Percentiles rank a stretch among this genome's conserved stretches.
Conservation (phyloP, 495 filamentous ascomycete species). For the Staphylotrichum tortipilum region DNA sequence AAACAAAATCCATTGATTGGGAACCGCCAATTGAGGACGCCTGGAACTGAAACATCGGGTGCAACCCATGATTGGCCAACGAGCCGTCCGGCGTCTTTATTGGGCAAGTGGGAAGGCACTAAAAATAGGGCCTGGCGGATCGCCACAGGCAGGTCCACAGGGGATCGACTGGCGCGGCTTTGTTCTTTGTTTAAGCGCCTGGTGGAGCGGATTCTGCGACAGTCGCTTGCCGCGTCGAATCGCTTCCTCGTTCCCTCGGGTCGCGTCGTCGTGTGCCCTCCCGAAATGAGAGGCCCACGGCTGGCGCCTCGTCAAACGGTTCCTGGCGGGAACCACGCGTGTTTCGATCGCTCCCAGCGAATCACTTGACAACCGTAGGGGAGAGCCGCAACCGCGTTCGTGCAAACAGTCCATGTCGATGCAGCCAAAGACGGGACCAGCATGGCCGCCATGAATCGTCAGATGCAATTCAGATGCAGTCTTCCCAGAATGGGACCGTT, state of each 20-base stretch:
- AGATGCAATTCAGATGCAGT: no score
- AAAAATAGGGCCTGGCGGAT: neutral
- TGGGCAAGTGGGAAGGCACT: neutral
- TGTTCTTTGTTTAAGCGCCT: conserved; percentile 5
- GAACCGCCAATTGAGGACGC: no score
- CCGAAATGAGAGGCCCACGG: neutral
- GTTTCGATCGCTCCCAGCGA: neutral
- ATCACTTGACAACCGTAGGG: neutral
- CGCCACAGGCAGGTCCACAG: no score
- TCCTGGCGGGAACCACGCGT: neutral
- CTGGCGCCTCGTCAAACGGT: conserved; percentile 4
- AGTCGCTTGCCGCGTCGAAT: neutral
- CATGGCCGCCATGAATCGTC: neutral
- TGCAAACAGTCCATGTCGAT: neutral
- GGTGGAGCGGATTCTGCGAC: neutral
- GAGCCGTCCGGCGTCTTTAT: neutral
- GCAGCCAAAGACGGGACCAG: neutral
- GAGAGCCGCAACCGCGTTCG: neutral
- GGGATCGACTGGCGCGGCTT: neutral
- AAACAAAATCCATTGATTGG: no score
- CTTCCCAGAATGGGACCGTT: neutral
- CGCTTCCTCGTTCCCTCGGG: neutral
- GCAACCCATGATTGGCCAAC: neutral
- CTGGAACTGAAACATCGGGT: no score
- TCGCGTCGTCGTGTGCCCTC: neutral